Base-by-base conservation (phyloP, 1,284 basidiomycete species). In the Laetiporus sulphureus region DNA sequence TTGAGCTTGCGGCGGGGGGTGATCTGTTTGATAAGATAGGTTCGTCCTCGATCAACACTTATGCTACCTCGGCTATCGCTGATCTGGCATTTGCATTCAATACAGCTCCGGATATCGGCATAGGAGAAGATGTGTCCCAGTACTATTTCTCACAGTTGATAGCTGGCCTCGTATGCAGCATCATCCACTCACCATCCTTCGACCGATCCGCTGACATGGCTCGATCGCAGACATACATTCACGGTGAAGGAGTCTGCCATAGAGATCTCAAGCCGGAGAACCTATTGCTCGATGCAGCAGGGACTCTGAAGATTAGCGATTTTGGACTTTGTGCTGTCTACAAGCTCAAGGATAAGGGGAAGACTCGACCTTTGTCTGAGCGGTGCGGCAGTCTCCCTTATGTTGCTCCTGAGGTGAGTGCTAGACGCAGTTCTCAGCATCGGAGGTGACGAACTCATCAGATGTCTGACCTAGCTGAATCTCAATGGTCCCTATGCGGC, bases 11-110 rank as follows among this genome's bases (percentile, higher is more conserved):
- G 0, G 83, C 83, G 1, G 94, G 93, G 33, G 95, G 96, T 0
- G 95, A 99, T 62, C 65, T 99, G 31, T 99, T 99, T 60, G 96
- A 99, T 66, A 98, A 98, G 71, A 98, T 99, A 47, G 88, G 93
- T 93, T 3, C 21, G 30, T 36, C 4, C 12, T 32, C 24, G 5
- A 47, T 25, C n/a, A 13, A 4, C 7, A 13, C 32, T 13, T 46
- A 18, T 31, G n/a, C n/a, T n/a, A n/a, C n/a, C n/a, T n/a, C n/a
- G n/a, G n/a, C n/a, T n/a, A n/a, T n/a, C n/a, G n/a, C n/a, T n/a
- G n/a, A n/a, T n/a, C n/a, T n/a, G n/a, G n/a, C n/a, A n/a, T n/a
- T n/a, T n/a, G n/a, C 13, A 11, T n/a, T 8, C 18, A 25, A n/a
- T 22, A 6, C 42, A 90, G 87, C 77, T 2, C 92, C 92, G 3